Evolutionary conservation across 495 filamentous ascomycete genomes (phyloP), one percentile per base, ranked within the genome.

Genomic region (Penicillium coffeae): DNA sequence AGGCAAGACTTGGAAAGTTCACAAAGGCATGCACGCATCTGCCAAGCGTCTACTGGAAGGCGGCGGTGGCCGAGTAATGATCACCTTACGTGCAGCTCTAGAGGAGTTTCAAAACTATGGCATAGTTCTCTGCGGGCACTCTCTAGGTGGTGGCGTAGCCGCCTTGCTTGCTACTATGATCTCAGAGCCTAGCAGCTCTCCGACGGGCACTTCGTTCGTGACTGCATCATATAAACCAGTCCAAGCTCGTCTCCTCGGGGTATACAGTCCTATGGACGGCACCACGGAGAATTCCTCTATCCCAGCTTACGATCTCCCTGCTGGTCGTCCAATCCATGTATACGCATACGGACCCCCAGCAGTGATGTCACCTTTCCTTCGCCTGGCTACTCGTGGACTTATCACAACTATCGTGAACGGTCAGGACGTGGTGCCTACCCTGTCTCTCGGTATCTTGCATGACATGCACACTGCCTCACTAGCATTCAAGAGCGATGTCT

Each of bases 21-120:
- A 91, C 66, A 90, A 89, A 59, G 87, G 87, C n/a, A 87, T 91
- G 55, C 82, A 88, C 53, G 86, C 87, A 10, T 89, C 86, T 3
- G 87, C 87, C 2, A 72, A 80, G 19, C 77, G 86, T 5, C 72
- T 91, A 1, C 71, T 91, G 0, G 80, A 83, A 57, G 83, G 82
- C 14, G 81, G 82, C 27, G 83, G 84, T 5, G 68, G 69, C 12
- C 66, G 79, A 38, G 82, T 91, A 1, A 75, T 91, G 50, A 71
- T 77, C 40, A 87, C 81, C 0, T 77, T 91, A 21, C 78, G 80
- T 55, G 74, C 81, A n/a, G 85, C 87, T 0, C 69, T 91, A 2
- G 82, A 87, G 45, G 79, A 87, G 42, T 86, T 83, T 49, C 66
- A 77, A 2, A 81, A 84, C 22, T 91, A 90, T 58, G 87, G 87